Conservation (phyloP, 2,329 filamentous ascomycete species). For the Cercospora berteroae region DNA sequence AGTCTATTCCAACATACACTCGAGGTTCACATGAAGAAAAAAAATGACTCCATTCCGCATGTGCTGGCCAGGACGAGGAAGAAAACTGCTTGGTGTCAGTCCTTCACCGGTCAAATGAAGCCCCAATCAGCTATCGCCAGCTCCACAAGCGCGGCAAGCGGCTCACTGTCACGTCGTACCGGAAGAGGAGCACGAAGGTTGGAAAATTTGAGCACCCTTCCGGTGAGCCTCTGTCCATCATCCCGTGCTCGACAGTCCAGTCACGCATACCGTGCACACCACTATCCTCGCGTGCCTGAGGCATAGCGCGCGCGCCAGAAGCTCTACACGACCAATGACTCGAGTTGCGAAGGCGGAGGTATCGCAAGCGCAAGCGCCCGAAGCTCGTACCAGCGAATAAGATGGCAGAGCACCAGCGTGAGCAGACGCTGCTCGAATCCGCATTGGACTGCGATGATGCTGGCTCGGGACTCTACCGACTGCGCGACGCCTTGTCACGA, state of each 20-base stretch:
- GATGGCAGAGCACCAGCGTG: constrained; percentile 17
- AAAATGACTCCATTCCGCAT: neutral
- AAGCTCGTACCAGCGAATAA: constrained; percentile 16
- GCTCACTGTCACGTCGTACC: constrained; percentile 14
- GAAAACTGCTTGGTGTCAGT: neutral
- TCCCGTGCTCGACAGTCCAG: constrained; percentile 24
- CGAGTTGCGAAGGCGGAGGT: neutral
- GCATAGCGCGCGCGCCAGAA: neutral
- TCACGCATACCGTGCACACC: constrained; percentile 9
- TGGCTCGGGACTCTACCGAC: constrained; percentile 43
- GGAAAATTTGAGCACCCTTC: neutral
- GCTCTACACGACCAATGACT: constrained; percentile 3
- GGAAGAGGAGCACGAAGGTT: constrained; percentile 7
- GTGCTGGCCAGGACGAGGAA: constrained; percentile 1
- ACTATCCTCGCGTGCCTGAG: constrained; percentile 7
- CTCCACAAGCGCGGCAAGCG: constrained; percentile 12
- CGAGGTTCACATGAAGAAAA: neutral
- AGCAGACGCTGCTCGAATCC: constrained; percentile 17
- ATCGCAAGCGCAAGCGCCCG: constrained; percentile 14
- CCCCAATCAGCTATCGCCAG: constrained; percentile 9
- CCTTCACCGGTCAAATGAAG: constrained; percentile 10
- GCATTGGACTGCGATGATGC: constrained; percentile 24
- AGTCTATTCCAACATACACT: neutral
- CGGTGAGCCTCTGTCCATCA: neutral
- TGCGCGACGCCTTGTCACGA: constrained; percentile 52